These are phyloP conservation scores for Hymenoscyphus occultus DNA, from an alignment of 2,329 filamentous ascomycete genomes.

Conservation along the genomic window DNA sequence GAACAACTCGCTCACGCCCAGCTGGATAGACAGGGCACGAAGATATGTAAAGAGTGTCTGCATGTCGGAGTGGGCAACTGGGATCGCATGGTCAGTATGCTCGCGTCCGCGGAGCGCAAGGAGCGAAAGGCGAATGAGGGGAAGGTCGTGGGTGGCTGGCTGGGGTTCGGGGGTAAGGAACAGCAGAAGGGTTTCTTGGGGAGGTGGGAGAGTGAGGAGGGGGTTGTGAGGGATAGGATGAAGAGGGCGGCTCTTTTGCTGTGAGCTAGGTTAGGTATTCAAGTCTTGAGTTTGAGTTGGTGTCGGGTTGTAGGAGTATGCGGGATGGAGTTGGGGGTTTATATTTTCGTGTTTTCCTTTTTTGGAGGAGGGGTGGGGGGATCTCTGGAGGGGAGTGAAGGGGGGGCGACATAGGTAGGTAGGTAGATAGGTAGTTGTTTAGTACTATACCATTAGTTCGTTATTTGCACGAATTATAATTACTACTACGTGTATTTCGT, in stretches of 20 bases:
- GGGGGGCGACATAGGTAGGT: too few species aligned
- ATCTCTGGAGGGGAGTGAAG: too few species aligned
- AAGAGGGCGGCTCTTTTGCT: constrained; percentile 30
- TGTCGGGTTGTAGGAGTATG: too few species aligned
- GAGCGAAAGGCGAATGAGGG: constrained; percentile 18
- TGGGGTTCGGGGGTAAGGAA: constrained; percentile 28
- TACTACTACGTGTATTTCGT: too few species aligned
- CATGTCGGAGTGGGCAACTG: constrained; percentile 76
- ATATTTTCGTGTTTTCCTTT: too few species aligned
- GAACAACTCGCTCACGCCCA: constrained; percentile 52
- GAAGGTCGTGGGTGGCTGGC: constrained; percentile 26
- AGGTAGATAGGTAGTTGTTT: too few species aligned
- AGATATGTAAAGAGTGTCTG: constrained; percentile 74
- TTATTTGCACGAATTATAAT: too few species aligned
- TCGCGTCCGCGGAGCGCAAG: constrained; percentile 44
- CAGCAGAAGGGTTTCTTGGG: constrained; percentile 26
- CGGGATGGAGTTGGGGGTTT: too few species aligned
- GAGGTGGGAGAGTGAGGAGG: constrained; percentile 38
- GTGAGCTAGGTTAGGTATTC: not conserved
- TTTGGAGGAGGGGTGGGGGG: too few species aligned
- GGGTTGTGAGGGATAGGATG: constrained; percentile 34
- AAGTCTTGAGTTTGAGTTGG: too few species aligned
- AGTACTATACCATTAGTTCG: too few species aligned
- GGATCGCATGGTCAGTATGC: constrained; percentile 70
- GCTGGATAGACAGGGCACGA: constrained; percentile 41